Evolutionary conservation across 352 stramenopile genomes (phyloP), one percentile per base, ranked within the genome.

Genomic region (Pythium aphanidermatum): DNA sequence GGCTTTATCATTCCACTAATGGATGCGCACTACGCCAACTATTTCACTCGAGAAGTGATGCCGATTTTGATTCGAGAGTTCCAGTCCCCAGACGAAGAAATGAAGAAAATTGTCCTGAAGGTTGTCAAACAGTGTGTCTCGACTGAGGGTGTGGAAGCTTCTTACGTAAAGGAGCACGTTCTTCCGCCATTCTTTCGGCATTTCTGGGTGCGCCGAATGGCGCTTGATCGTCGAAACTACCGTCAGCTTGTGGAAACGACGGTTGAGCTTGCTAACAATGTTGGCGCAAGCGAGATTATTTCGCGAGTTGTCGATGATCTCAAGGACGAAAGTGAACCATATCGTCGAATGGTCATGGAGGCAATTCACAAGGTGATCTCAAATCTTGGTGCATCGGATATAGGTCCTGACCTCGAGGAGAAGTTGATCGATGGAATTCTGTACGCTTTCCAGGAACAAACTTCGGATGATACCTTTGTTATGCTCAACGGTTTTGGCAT

Each of bases 1-100:
- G 97, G 96, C 17, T 98, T 98, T 52, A 97, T 99, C 46, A 99
- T 99, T 55, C 97, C 97, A 14, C 68, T 99, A 5, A 99, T 99
- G 96, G 96, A 99, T 60, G 87, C 96, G 14, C 97, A 98, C 62
- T 99, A 99, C 66, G 97, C 97, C 1, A 98, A 97, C 66, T 98
- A 99, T 63, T 99, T 99, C 67, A 99, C 96, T 3, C 83, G 95
- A 14, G 88, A 99, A 48, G 96, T 99, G 27, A 99, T 99, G 96
- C 85, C 97, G 29, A 99, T 99, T 60, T 73, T 99, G 38, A 97
- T 98, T 27, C 84, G 96, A 42, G 96, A 99, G 60, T 99, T 99
- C 62, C 92, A 98, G 60, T 97, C 82, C 0, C 96, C 96, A 0
- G 97, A 99, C 66, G 96, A 99, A 63, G 96, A 99, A 76, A 99